Evolutionary conservation across 2,329 filamentous ascomycete genomes (phyloP).

Genomic region (Penicillium corylophilum): DNA sequence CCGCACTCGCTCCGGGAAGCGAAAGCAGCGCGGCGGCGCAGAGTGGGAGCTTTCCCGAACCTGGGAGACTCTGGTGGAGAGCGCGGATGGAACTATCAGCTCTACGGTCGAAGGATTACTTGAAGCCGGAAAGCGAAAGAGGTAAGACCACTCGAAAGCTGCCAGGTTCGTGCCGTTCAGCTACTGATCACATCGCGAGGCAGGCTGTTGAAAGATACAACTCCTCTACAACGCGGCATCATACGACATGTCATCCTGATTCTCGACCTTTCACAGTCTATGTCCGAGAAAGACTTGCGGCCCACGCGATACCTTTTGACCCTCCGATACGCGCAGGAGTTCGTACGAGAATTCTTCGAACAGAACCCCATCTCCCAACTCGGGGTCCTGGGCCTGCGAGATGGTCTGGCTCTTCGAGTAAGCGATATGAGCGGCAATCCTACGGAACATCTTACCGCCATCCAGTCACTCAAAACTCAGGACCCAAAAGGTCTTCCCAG

Average conservation of each 20-base stretch:
- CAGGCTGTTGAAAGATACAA: conserved; percentile 87
- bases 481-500: conserved; percentile 74
- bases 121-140: conserved; percentile 78
- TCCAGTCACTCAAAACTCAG: conserved; percentile 65
- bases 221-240: conserved; percentile 91
- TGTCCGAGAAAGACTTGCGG: conserved; percentile 91
- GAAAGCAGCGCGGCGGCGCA: conserved; percentile 40
- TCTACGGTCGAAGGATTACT: conserved; percentile 69
- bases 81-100: conserved; percentile 74
- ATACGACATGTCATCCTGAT: conserved; percentile 94
- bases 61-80: conserved; percentile 72
- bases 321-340: conserved; percentile 78
- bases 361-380: conserved; percentile 98
- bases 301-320: conserved; percentile 82
- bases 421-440: conserved; percentile 92
- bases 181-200: conserved; percentile 26
- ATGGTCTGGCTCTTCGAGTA: conserved; percentile 81
- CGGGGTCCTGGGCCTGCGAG: conserved; percentile 87
- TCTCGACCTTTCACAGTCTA: conserved; percentile 87
- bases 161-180: neutral
- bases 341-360: conserved; percentile 93
- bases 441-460: conserved; percentile 76
- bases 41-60: conserved; percentile 52
- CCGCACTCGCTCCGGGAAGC: conserved; percentile 32
- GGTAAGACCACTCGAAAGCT: conserved; percentile 42